Evolutionary conservation across 1,139 yeast genomes (phyloP), one percentile per base, ranked within the genome.

Genomic region (Suhomyces ambrosiae): DNA sequence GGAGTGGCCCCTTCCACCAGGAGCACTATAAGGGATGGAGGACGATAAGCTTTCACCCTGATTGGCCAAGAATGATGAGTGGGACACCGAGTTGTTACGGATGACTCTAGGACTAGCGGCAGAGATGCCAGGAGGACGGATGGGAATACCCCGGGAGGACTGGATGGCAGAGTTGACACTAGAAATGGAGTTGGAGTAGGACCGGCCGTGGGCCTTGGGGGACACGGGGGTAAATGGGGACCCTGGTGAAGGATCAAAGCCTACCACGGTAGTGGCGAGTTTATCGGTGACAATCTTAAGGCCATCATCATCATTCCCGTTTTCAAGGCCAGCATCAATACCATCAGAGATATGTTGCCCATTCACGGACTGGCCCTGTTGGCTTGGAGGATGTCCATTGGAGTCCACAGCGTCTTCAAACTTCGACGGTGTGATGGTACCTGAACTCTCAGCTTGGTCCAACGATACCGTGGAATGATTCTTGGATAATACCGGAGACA

Each of bases 11-110:
- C 74, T 63, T 3, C 81, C 80, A 9, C 84, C 84, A 1, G 92
- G 92, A 2, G 82, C 89, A 6, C 83, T 71, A 56, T 82, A 84
- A 0, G 92, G 92, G 36, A 84, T 83, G 33, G 79, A 73, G 14
- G 79, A 67, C 9, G 86, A 77, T 46, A 82, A 65, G 37, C 82
- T 73, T 42, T 71, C 76, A 25, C 68, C 68, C 7, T 61, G 61
- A 12, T 52, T 48, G 38, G 63, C 60, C 38, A 63, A 53, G 40
- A 69, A 68, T 17, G 71, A 63, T 21, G 73, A 61, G 48, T 69
- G 75, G 4, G 76, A 61, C 22, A 68, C 60, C 16, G 76, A 72
- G 40, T 72, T 71, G 32, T 73, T 69, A 25, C 73, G 59, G 30
- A 63, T 65, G 33, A 68, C 60, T 30, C 76, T 58, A 4, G 77